Conservation (phyloP, 176 grass and related monocot genomes). For the Panicum miliaceum region DNA sequence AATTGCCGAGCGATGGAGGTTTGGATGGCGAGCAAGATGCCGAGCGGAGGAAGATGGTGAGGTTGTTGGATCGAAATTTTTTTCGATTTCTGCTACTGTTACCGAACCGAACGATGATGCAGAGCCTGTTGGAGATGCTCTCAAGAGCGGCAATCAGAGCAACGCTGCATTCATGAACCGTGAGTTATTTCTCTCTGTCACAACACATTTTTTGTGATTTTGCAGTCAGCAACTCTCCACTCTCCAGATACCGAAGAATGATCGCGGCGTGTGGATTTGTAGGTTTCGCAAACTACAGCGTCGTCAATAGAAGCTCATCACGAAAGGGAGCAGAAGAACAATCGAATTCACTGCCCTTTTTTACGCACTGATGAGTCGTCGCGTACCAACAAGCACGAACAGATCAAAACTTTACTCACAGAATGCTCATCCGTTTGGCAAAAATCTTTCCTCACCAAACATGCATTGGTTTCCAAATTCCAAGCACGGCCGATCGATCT, state of each 20-base stretch:
- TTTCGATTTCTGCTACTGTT: too few relatives aligned
- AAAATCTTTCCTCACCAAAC: not conserved
- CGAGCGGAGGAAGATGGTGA: too few relatives aligned
- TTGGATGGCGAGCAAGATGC: too few relatives aligned
- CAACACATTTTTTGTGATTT: not conserved
- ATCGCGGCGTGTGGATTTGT: not conserved
- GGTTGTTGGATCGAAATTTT: too few relatives aligned
- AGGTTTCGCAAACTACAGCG: not conserved
- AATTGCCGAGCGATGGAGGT: too few relatives aligned
- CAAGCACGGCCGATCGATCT: not conserved
- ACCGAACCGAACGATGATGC: too few relatives aligned
- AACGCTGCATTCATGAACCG: not conserved
- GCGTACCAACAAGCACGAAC: not conserved
- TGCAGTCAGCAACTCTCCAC: not conserved
- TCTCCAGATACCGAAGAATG: not conserved
- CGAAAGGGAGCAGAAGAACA: not conserved
- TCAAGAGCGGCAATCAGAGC: not conserved
- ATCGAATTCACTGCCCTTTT: not conserved
- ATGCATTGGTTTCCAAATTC: slow-evolving; percentile 17
- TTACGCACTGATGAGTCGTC: too few relatives aligned
- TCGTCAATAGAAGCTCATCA: not conserved
- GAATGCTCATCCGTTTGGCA: not conserved
- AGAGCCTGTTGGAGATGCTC: too few relatives aligned
- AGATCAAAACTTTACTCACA: slow-evolving; percentile 36
- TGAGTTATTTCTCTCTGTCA: not conserved